These are phyloP conservation scores for Cubamyces sp. DNA, from an alignment of 768 basidiomycete genomes.

Conservation along the genomic window DNA sequence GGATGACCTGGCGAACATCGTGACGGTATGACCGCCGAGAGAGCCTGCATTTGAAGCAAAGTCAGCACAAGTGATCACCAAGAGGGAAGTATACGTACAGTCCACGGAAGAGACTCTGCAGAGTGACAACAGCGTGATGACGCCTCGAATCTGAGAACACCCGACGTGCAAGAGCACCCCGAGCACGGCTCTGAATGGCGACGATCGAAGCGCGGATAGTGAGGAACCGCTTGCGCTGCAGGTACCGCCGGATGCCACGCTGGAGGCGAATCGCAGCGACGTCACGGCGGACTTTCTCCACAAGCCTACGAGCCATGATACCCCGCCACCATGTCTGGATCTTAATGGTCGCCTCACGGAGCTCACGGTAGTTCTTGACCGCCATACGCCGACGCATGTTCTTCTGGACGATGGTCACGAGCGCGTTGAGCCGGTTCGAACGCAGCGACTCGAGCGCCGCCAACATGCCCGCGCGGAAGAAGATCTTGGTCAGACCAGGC, in stretches of 20 bases:
- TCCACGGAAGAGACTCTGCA: slow-evolving; percentile 89
- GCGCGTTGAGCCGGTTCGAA: slow-evolving; percentile 81
- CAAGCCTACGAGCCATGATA: slow-evolving; percentile 73
- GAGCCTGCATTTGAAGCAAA: slow-evolving; percentile 47
- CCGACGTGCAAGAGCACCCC: slow-evolving; percentile 72
- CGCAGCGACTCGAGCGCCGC: slow-evolving; percentile 92
- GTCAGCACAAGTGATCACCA: slow-evolving; percentile 11
- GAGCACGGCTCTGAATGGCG: slow-evolving; percentile 80
- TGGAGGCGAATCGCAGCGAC: slow-evolving; percentile 80
- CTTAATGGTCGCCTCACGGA: slow-evolving; percentile 75
- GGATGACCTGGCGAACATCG: slow-evolving; percentile 76
- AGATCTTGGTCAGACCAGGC: slow-evolving; percentile 95
- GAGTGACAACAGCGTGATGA: slow-evolving; percentile 61
- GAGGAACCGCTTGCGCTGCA: slow-evolving; percentile 74
- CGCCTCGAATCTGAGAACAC: slow-evolving; percentile 60
- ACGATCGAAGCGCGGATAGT: slow-evolving; percentile 64
- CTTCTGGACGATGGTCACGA: slow-evolving; percentile 97
- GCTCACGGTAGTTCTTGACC: slow-evolving; percentile 72
- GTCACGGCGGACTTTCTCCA: slow-evolving; percentile 71
- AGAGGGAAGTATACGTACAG: slow-evolving; percentile 56
- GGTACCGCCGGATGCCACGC: slow-evolving; percentile 65
- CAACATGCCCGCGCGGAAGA: slow-evolving; percentile 99
- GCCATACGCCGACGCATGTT: slow-evolving; percentile 91
- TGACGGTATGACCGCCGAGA: slow-evolving; percentile 55
- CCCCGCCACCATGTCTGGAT: slow-evolving; percentile 97